Evolutionary conservation across 176 grass and related monocot genomes (phyloP).

Genomic region (Eragrostis nindensis): DNA sequence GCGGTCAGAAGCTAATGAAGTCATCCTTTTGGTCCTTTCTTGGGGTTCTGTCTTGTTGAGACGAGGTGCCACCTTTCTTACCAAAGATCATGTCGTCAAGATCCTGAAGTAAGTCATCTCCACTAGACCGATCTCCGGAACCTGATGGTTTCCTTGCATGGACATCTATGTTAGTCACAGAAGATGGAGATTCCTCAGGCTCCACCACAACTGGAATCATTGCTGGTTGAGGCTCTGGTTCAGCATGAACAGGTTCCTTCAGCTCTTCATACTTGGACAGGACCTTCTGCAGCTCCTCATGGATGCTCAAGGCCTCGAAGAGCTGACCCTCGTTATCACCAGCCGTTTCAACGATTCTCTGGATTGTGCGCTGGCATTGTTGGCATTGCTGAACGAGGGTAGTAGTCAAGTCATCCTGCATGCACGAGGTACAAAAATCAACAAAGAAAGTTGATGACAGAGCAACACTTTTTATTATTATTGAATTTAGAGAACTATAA

Average conservation of each 20-base stretch:
- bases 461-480: neutral
- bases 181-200: constrained; percentile 60
- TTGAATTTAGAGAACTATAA: neutral
- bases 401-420: constrained; percentile 87
- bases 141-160: constrained; percentile 41
- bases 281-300: constrained; percentile 84
- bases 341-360: constrained; percentile 75
- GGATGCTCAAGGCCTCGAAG: constrained; percentile 82
- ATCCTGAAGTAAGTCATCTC: constrained; percentile 61
- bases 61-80: constrained; percentile 51
- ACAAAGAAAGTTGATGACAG: neutral
- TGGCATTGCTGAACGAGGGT: constrained; percentile 88
- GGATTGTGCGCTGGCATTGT: constrained; percentile 72
- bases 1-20: constrained; percentile 60
- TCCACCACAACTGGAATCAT: constrained; percentile 81
- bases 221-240: constrained; percentile 71
- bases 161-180: constrained; percentile 37
- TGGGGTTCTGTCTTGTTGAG: constrained; percentile 39
- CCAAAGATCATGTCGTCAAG: constrained; percentile 68
- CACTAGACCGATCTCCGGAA: constrained; percentile 18
- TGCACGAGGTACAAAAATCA: constrained; percentile 12
- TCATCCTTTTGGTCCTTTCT: constrained; percentile 61
- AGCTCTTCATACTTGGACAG: constrained; percentile 78
- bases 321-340: constrained; percentile 72
- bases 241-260: constrained; percentile 56